Evolutionary conservation across 768 basidiomycete species (phyloP).

Genomic region (Exsudoporus frostii): DNA sequence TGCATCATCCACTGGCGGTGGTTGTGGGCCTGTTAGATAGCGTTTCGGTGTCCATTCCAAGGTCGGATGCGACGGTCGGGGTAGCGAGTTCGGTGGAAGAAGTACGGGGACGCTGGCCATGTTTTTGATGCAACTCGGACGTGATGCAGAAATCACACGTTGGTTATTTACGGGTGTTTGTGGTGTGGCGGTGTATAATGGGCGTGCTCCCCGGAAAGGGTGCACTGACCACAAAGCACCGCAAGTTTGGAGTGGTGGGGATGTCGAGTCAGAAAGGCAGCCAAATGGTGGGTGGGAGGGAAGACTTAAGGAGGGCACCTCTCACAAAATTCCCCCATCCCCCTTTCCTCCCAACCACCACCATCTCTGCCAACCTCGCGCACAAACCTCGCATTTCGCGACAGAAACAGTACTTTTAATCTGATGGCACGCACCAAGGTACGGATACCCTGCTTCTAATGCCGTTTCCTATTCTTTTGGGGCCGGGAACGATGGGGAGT

Average conservation of each 20-base stretch:
- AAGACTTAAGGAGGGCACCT: conserved; percentile 15
- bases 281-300: not conserved
- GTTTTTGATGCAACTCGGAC: not conserved
- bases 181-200: conserved; percentile 12
- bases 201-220: not conserved
- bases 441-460: not conserved
- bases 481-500: not conserved
- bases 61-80: conserved; percentile 38
- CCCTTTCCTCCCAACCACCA: conserved; percentile 19
- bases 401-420: conserved; percentile 2
- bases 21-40: conserved; percentile 65
- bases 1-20: conserved; percentile 76
- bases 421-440: conserved; percentile 72
- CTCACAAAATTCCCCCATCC: conserved; percentile 2
- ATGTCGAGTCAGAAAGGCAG: conserved; percentile 14
- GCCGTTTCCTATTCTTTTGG: not conserved
- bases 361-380: conserved; percentile 9
- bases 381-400: not conserved
- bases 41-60: conserved; percentile 75
- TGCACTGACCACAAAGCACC: conserved; percentile 30
- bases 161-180: conserved; percentile 10
- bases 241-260: conserved; percentile 15
- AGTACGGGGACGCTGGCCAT: conserved; percentile 47
- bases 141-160: not conserved
- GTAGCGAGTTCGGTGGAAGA: conserved; percentile 44